Base-by-base conservation (phyloP, 2,329 filamentous ascomycete genomes). In the Thielaviopsis punctulata region DNA sequence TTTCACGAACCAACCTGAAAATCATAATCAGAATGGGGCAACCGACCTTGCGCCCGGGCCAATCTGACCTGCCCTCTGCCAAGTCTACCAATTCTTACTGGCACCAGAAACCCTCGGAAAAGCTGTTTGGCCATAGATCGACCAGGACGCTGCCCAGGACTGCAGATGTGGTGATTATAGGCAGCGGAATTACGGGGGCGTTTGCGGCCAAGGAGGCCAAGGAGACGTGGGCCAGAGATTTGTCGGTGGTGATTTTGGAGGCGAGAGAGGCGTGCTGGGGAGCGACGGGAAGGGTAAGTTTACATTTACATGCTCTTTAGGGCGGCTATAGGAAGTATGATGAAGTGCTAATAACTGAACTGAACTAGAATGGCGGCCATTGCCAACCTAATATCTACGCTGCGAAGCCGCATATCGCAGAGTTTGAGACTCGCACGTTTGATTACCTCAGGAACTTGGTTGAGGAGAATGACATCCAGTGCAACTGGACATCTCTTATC, bases 251-350 rank as follows among this genome's bases (percentile, higher is more conserved):
- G 5, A 73, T 89, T 69, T 70, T 90, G 4, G 85, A 90, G 65
- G 85, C 85, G 13, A 72, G 85, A 59, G 84, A 89, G 68, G 83
- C 80, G 3, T 89, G 84, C 61, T 88, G 77, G 76, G 85, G 85
- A 18, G 85, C 85, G n/a, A 90, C 84, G 1, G 84, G 85, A n/a
- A 68, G 84, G 61, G 82, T 85, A 61, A 71, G 78, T 70, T 5
- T 19, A 19, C 12, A 36, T 10, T 46, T 18, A 39, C n/a, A 21
- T 27, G 6, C 25, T 18, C 25, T 4, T n/a, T 9, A 9, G 25
- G 43, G 19, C 43, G 19, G n/a, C 25, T 13, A 18, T 2, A 27
- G 12, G 19, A 36, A 12, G 19, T 48, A 9, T 52, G 7, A 15
- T 36, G 12, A n/a, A 13, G 18, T 19, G 23, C 10, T 19, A 21